Evolutionary conservation across 1,284 basidiomycete species (phyloP), one percentile per base, ranked within the genome.

Genomic region (Ganoderma multipileum): DNA sequence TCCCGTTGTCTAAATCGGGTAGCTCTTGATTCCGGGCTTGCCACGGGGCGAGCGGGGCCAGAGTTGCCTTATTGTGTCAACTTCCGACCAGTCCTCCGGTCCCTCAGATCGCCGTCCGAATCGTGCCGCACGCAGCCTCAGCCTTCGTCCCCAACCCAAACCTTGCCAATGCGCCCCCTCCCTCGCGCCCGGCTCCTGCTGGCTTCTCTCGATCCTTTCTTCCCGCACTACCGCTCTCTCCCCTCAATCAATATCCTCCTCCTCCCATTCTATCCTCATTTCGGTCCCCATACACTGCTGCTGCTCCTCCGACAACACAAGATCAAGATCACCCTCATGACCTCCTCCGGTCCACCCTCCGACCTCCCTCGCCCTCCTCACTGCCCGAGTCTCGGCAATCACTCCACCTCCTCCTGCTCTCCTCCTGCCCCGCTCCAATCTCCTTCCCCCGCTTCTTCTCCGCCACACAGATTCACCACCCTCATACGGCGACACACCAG

Each of bases 1-100:
- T 54, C 44, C 47, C 42, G 59, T 65, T 55, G 3, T 26, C 47
- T 20, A 50, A 39, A 70, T 67, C 52, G 12, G 71, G 71, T 12
- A 39, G 0, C n/a, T 16, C 26, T 18, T n/a, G 41, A 20, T 38
- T 23, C 69, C 70, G 61, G 61, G 63, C 30, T 50, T 20, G 36
- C 63, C 60, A 65, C 65, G 55, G 47, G 52, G 38, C 59, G 60
- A 26, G 18, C n/a, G 58, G 63, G 67, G 20, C 39, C 58, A 42
- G 14, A 44, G 12, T 36, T 66, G 57, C 65, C 65, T 39, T 55
- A 30, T 58, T 58, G 55, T 50, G 38, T 14, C 42, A 18, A n/a
- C 44, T 33, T 47, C 64, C 57, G 33, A 39, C 36, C 44, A 16
- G 44, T 62, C 38, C 16, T 39, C 65, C 65, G 68, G 63, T 23